Percentiles rank a stretch among this genome's conserved stretches.
Conservation (phyloP, 192 early-diverging fungal genomes). For the Thoreauomyces humboldtii region DNA sequence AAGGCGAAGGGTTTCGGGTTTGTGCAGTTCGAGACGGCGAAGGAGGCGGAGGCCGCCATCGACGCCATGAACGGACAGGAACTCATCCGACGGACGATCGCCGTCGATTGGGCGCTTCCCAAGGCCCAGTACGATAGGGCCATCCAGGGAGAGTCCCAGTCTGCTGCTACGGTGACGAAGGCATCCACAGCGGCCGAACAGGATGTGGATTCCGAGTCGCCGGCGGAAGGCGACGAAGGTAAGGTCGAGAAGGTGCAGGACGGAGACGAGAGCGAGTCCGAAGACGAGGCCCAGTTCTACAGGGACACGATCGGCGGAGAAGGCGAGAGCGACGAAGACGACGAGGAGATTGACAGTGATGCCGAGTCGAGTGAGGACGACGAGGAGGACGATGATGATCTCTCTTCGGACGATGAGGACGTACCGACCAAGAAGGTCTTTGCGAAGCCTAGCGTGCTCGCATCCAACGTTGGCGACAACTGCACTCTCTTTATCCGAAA, state of each 20-base stretch:
- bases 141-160: conserved; percentile 20
- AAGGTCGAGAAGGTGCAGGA: no score
- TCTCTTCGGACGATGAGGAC: neutral
- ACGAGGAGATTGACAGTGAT: conserved; percentile 40
- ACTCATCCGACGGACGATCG: conserved; percentile 69
- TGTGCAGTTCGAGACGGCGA: conserved; percentile 74
- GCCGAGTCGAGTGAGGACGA: conserved; percentile 42
- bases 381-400: conserved; percentile 28
- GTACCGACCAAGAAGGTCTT: neutral
- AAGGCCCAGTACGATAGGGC: conserved; percentile 61
- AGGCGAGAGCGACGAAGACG: conserved; percentile 45
- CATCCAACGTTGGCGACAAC: conserved; percentile 27
- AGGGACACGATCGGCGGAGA: conserved; percentile 31
- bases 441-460: conserved; percentile 4
- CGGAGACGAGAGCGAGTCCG: conserved; percentile 35
- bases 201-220: neutral
- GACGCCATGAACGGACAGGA: conserved; percentile 69
- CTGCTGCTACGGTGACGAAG: conserved; percentile 32
- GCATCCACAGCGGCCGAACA: neutral
- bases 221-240: conserved; percentile 29
- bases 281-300: conserved; percentile 36
- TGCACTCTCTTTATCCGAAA: conserved; percentile 92
- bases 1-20: conserved; percentile 87
- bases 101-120: conserved; percentile 81
- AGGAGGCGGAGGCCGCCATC: conserved; percentile 58